Conservation (phyloP, 1,284 basidiomycete genomes). For the Malassezia psittaci region DNA sequence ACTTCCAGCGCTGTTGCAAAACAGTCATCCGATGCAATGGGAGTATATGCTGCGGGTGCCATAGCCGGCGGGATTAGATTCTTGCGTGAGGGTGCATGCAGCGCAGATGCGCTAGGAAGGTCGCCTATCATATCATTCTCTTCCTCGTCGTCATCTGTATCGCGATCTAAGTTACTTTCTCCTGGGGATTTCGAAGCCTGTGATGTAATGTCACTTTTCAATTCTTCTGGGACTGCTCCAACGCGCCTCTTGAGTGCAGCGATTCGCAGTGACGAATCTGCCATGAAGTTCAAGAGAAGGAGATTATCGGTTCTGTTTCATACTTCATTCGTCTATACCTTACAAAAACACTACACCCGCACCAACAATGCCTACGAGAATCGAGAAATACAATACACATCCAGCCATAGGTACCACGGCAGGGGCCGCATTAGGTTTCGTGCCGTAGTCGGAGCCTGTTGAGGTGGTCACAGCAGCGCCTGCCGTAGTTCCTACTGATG, state of each 20-base stretch:
- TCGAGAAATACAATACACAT: too few relatives aligned
- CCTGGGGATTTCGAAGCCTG: too few relatives aligned
- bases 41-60: conserved; percentile 15
- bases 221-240: neutral
- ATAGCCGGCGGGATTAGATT: conserved; percentile 3
- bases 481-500: neutral
- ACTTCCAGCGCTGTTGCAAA: conserved; percentile 43
- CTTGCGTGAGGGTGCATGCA: neutral
- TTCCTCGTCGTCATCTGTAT: conserved; percentile 8
- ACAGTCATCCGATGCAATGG: conserved; percentile 31
- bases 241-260: conserved; percentile 2
- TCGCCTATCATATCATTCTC: conserved; percentile 8
- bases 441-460: too few relatives aligned
- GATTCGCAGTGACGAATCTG: neutral
- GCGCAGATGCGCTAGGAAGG: neutral
- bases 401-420: too few relatives aligned
- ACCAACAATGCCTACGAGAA: neutral
- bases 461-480: too few relatives aligned
- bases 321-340: neutral
- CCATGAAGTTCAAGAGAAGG: neutral
- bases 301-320: neutral
- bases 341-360: conserved; percentile 3
- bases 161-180: too few relatives aligned
- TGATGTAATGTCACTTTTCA: neutral
- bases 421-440: too few relatives aligned